Evolutionary conservation across 768 basidiomycete species (phyloP), one percentile per base, ranked within the genome.

Genomic region (Terana coerulea): DNA sequence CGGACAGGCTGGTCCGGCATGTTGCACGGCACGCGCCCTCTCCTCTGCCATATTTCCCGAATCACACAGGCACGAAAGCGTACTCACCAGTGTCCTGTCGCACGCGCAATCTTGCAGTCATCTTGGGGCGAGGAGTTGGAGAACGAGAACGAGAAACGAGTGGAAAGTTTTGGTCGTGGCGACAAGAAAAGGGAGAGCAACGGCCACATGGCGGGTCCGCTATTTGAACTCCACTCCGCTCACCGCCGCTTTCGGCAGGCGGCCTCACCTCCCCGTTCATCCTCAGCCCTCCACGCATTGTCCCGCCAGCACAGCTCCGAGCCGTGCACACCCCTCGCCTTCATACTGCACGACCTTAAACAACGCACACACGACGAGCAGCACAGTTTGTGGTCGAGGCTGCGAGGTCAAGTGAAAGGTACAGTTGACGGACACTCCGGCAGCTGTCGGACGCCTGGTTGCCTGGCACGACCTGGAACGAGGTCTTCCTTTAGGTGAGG

Each of bases 41-140:
- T 24, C 43, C 26, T 15, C 30, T 47, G 12, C 33, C 34, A n/a
- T n/a, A n/a, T n/a, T 43, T 24, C 42, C 36, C 12, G 36, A 28
- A 31, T 30, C 8, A 14, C 24, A 30, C 22, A 43, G 30, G 11
- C 17, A n/a, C 7, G 22, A 39, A 43, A 6, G n/a, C n/a, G n/a
- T 15, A 56, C 55, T 49, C 36, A 56, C 55, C 51, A 33, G 33
- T 9, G 6, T 31, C 42, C 51, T 51, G 51, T 29, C 55, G 50
- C 15, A 25, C 54, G 26, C 47, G 26, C 30, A 55, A 46, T 25
- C 24, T 28, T 22, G 45, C 17, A 25, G 28, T n/a, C 43, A 44
- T 44, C 12, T 44, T 5, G 22, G 8, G 15, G 26, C 15, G n/a
- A n/a, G 43, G 3, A 7, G 22, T 25, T 44, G 43, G 14, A 29